phyloP scores from a whole-genome alignment of 2,329 filamentous ascomycete genomes.

The Alternaria triticimaculans region DNA sequence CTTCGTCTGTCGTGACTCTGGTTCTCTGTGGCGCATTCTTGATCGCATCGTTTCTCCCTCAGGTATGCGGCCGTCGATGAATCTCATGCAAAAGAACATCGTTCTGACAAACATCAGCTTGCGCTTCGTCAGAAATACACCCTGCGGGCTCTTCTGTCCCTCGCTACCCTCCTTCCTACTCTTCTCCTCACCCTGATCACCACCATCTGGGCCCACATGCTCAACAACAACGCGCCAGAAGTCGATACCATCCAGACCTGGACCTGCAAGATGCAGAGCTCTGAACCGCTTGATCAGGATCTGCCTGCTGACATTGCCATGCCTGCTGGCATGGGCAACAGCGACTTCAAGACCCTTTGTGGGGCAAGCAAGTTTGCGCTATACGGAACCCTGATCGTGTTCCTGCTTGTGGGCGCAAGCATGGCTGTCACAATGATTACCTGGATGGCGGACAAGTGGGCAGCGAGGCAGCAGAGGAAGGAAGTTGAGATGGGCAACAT shows the following conservation, averaged over 20 bases:
- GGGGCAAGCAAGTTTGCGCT: conserved; percentile 54
- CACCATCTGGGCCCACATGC: conserved; percentile 49
- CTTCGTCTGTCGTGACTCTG: conserved; percentile 46
- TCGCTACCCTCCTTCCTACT: conserved; percentile 47
- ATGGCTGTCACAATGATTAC: conserved; percentile 43
- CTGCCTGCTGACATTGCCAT: conserved; percentile 30
- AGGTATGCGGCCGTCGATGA: conserved; percentile 27
- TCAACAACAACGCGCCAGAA: conserved; percentile 43
- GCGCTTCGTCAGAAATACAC: conserved; percentile 44
- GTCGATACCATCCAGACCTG: conserved; percentile 50
- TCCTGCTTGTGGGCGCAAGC: conserved; percentile 47
- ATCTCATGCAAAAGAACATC: neutral
- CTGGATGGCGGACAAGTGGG: conserved; percentile 49
- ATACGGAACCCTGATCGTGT: conserved; percentile 51
- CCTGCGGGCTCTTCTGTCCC: conserved; percentile 47
- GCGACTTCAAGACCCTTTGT: conserved; percentile 50
- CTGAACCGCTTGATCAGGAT: conserved; percentile 16
- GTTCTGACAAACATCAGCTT: conserved; percentile 31
- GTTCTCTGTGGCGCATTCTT: conserved; percentile 49
- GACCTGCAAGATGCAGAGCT: conserved; percentile 48
- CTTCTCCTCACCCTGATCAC: conserved; percentile 50
- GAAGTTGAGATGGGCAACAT: conserved; percentile 35
- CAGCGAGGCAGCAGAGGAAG: conserved; percentile 40
- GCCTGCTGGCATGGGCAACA: conserved; percentile 42
- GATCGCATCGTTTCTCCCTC: conserved; percentile 42